Conservation (phyloP, 2,329 filamentous ascomycete genomes). For the Botryosphaeria agaves region DNA sequence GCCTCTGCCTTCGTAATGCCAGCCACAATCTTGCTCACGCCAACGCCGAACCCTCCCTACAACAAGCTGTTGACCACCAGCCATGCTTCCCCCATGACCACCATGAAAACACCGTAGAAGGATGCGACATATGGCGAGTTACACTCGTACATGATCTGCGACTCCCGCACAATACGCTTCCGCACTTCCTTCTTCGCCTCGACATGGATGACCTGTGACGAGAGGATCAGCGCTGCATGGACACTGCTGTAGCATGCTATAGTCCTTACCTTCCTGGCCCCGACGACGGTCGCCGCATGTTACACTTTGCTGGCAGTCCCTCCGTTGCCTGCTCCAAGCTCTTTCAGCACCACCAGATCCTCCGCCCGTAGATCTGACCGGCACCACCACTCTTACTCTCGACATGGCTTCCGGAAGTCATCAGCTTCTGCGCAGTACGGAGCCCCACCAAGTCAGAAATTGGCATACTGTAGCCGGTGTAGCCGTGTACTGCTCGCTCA, state of each 20-base stretch:
- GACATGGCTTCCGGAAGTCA: too few relatives aligned
- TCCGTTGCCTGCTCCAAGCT: conserved; percentile 89
- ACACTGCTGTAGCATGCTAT: not conserved
- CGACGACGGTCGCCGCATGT: conserved; percentile 85
- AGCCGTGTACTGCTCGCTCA: too few relatives aligned
- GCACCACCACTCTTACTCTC: too few relatives aligned
- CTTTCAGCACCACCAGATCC: conserved; percentile 83
- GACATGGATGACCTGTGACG: conserved; percentile 81
- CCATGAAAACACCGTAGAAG: conserved; percentile 94
- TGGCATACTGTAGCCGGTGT: too few relatives aligned
- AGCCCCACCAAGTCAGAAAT: too few relatives aligned
- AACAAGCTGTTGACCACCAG: too few relatives aligned
- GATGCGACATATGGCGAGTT: conserved; percentile 94
- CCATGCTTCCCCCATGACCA: conserved; percentile 92
- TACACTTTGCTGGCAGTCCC: conserved; percentile 97
- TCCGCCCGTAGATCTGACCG: conserved; percentile 82
- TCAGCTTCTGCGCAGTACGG: too few relatives aligned
- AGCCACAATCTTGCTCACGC: too few relatives aligned
- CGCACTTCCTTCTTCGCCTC: conserved; percentile 95
- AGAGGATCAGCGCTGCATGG: not conserved
- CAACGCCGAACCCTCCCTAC: too few relatives aligned
- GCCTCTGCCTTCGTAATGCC: too few relatives aligned
- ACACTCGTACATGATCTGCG: conserved; percentile 97
- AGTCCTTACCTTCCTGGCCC: conserved; percentile 85
- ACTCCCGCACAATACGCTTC: conserved; percentile 89